Percentiles rank a stretch among this genome's conserved stretches.
Evolutionary conservation across 768 basidiomycete genomes (phyloP).

Genomic region (Lactifluus piperatus): DNA sequence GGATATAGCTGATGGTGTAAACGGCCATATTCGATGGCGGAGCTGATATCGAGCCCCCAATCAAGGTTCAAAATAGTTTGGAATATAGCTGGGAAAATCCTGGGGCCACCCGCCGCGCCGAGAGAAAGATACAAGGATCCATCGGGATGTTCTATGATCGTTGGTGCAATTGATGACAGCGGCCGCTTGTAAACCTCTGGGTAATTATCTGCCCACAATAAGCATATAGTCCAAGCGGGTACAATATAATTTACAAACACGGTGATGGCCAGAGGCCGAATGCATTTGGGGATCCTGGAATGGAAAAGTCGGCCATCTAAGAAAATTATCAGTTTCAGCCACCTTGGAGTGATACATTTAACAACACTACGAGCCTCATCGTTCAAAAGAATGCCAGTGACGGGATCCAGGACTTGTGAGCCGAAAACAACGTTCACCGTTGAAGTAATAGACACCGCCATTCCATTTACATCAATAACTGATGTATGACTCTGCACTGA

Average conservation of each 20-base stretch:
- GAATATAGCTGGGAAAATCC: conserved; percentile 73
- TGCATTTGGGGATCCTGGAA: conserved; percentile 71
- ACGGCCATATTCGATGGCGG: conserved; percentile 77
- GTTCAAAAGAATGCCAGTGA: conserved; percentile 85
- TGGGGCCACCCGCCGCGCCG: conserved; percentile 83
- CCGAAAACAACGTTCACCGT: conserved; percentile 91
- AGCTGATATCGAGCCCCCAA: conserved; percentile 71
- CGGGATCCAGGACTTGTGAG: conserved; percentile 75
- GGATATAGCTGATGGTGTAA: conserved; percentile 87
- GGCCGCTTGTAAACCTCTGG: conserved; percentile 85
- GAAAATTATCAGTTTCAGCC: background rate
- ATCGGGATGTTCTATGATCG: conserved; percentile 68
- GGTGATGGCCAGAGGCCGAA: conserved; percentile 81
- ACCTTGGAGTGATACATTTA: background rate
- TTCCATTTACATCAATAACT: conserved; percentile 73
- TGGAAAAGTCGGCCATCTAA: conserved; percentile 89
- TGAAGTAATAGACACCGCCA: conserved; percentile 80
- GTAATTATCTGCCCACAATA: conserved; percentile 58
- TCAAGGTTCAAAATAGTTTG: conserved; percentile 75
- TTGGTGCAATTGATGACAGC: conserved; percentile 75
- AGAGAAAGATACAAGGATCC: conserved; percentile 65
- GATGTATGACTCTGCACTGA: conserved; percentile 69
- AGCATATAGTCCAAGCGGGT: background rate
- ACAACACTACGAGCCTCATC: conserved; percentile 50
- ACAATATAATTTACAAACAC: conserved; percentile 30